Base-by-base conservation (phyloP, 2,329 filamentous ascomycete genomes). In the Beauveria pseudobassiana region DNA sequence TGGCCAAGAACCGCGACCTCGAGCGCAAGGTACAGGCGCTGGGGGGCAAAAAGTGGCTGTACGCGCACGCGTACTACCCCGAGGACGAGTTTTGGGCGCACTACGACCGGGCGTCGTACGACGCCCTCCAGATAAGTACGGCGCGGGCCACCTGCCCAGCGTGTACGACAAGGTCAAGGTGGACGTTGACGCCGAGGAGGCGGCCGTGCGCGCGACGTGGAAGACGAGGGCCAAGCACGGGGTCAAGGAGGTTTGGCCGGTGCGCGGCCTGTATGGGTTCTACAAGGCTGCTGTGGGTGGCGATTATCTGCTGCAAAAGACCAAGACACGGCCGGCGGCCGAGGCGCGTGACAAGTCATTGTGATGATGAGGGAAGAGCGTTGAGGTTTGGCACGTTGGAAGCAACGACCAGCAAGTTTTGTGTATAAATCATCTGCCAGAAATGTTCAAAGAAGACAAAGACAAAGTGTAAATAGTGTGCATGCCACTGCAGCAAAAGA, bases 131-230 rank as follows among this genome's bases (percentile, higher is more conserved):
- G 20, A 26, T n/a, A 84, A 81, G 68, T 90, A 89, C 67, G 73
- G 76, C 5, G 87, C 87, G 0, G 74, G 74, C 1, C 80, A 82
- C 53, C 69, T 90, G 64, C 86, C 85, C 0, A 85, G 76, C 34
- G 85, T 89, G 1, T 88, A 85, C 64, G 85, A 90, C 66, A 90
- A 90, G 73, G 84, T 88, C 26, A 82, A 80, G 67, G 81, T 82
- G 0, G 76, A 78, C 43, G 70, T 76, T 3, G 72, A 74, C 1
- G 71, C 67, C 1, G 72, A 76, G 40, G 69, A 70, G 40, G 67
- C 65, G 10, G 70, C 67, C 16, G 70, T 65, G 43, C 67, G 71
- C 64, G 66, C 63, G 1, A 69, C 70, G n/a, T 73, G 75, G 42
- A 45, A 26, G 30, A 28, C 52, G n/a, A 26, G 58, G 22, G 70